These are phyloP conservation scores for Talaromyces nanjingensis DNA, from an alignment of 495 filamentous ascomycete genomes.

Conservation along the genomic window DNA sequence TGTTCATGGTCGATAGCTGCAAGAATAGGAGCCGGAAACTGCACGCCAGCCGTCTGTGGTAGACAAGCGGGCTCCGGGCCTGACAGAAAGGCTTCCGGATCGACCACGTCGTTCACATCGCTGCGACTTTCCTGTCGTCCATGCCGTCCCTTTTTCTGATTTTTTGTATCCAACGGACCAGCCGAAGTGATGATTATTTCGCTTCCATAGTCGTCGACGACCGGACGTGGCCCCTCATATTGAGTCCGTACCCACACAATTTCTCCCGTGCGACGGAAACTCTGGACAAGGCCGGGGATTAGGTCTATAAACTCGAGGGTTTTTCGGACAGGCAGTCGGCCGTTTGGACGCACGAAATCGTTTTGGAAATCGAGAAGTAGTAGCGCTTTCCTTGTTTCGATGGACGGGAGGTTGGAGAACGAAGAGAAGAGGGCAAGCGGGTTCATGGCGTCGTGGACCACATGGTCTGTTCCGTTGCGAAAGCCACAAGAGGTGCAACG, in stretches of 20 bases:
- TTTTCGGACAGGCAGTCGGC: constrained; percentile 58
- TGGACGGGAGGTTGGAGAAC: constrained; percentile 36
- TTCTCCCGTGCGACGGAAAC: constrained; percentile 72
- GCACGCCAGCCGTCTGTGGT: constrained; percentile 55
- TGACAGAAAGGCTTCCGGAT: constrained; percentile 60
- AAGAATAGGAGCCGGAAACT: constrained; percentile 56
- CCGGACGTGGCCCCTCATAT: constrained; percentile 54
- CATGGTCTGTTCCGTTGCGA: constrained; percentile 1
- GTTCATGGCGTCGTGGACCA: constrained; percentile 8
- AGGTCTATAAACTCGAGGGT: constrained; percentile 61
- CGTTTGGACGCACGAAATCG: constrained; percentile 70
- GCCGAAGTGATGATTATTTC: constrained; percentile 27
- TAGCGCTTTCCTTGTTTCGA: constrained; percentile 74
- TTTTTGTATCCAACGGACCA: constrained; percentile 16
- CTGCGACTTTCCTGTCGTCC: constrained; percentile 8
- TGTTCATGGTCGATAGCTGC: constrained; percentile 44
- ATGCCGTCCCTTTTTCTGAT: constrained; percentile 13
- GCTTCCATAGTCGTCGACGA: constrained; percentile 35
- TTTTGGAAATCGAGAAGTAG: constrained; percentile 86
- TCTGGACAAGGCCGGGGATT: constrained; percentile 56
- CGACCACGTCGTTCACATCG: constrained; percentile 22
- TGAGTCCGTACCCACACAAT: constrained; percentile 84
- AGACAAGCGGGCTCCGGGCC: constrained; percentile 45
- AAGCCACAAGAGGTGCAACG: background rate
- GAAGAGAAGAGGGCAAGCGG: constrained; percentile 20